These are phyloP conservation scores for Steccherinum ochraceum DNA, from an alignment of 768 basidiomycete genomes.

Conservation along the genomic window DNA sequence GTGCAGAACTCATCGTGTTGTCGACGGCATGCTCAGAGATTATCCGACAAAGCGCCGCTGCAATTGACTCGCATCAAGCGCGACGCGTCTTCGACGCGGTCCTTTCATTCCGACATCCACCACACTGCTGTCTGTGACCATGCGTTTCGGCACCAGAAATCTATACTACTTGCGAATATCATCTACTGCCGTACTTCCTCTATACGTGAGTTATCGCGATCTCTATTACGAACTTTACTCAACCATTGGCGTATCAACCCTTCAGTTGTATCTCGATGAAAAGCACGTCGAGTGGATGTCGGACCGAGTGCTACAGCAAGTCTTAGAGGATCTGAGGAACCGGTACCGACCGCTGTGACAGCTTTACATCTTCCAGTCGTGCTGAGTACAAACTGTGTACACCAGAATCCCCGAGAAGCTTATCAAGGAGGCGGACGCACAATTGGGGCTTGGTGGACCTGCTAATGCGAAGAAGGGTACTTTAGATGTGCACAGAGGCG, in stretches of 20 bases:
- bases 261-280: constrained; percentile 83
- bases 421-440: constrained; percentile 46
- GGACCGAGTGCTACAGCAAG: constrained; percentile 70
- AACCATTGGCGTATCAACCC: background rate
- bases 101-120: too few relatives aligned
- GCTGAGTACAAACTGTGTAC: constrained; percentile 22
- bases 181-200: constrained; percentile 61
- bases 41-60: too few relatives aligned
- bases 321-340: constrained; percentile 73
- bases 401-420: constrained; percentile 66
- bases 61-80: too few relatives aligned
- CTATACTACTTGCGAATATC: constrained; percentile 81
- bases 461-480: constrained; percentile 55
- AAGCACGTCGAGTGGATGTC: constrained; percentile 90
- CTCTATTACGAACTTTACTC: background rate
- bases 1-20: too few relatives aligned
- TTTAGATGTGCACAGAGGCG: constrained; percentile 82
- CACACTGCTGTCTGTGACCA: too few relatives aligned
- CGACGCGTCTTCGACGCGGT: too few relatives aligned
- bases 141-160: constrained; percentile 71
- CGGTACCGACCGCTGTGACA: constrained; percentile 38
- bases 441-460: constrained; percentile 34
- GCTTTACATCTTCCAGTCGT: background rate
- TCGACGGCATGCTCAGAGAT: too few relatives aligned
- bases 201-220: constrained; percentile 49